Base-by-base conservation (phyloP, 768 basidiomycete genomes). In the Coprinopsis strossmayeri region DNA sequence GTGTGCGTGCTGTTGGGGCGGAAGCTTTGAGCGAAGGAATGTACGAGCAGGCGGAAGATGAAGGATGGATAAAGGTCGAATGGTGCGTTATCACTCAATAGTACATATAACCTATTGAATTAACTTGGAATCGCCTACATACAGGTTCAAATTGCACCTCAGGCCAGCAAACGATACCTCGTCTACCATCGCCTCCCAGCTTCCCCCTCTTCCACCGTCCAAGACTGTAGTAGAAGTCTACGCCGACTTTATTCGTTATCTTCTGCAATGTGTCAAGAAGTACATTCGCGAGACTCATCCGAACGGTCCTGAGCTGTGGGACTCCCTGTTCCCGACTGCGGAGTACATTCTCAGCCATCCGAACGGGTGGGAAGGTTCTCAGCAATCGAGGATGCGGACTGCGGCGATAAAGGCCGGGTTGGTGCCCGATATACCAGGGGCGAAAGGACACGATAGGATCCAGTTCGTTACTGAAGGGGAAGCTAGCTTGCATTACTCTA, bases 401-500 rank as follows among this genome's bases (percentile, higher is more conserved):
- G 78, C 78, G 1, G 76, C 76, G 0, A 56, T 70, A 5, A 34
- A 59, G 18, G 78, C 73, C 0, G 73, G 75, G 9, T 65, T 81
- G 20, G 59, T 80, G 5, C 58, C 69, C 0, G 57, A n/a, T n/a
- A n/a, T n/a, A n/a, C n/a, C n/a, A n/a, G n/a, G n/a, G n/a, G n/a
- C n/a, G 65, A 40, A 27, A 48, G 64, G 61, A 7, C 67, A 63
- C 0, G 68, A 64, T 15, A 66, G 72, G 0, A 56, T 79, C 2
- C 70, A 67, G 9, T 70, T 80, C 41, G 65, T 80, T 24, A 78
- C 76, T 0, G 76, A 79, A 53, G 78, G 77, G 0, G 78, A 80
- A 51, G 78, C 78, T 0, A 76, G 73, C 55, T 56, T 79, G 11
- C 72, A 79, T 49, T 79, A 65, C 55, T 79, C 77, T n/a, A 17